Percentiles rank a stretch among this genome's conserved stretches.
Evolutionary conservation across 73 alveolate genomes (phyloP).

Genomic region (Uronychia setigera): DNA sequence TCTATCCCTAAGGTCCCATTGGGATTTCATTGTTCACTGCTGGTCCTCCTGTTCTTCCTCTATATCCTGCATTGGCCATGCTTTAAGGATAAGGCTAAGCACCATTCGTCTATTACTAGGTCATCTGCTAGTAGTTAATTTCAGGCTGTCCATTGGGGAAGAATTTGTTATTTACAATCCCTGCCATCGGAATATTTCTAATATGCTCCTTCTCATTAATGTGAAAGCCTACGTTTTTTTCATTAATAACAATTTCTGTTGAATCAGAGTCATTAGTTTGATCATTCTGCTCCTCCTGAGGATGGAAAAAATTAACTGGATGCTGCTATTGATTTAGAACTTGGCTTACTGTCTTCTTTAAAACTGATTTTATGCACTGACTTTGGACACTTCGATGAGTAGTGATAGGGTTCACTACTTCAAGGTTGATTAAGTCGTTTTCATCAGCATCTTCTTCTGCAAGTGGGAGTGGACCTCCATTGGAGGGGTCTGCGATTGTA

Average conservation of each 20-base stretch:
- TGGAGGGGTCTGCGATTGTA: constrained; percentile 10
- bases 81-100: too few species aligned
- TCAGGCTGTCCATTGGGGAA: too few species aligned
- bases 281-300: background rate
- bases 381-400: background rate
- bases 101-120: too few species aligned
- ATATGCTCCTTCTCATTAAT: background rate
- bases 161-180: background rate
- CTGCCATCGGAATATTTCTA: background rate
- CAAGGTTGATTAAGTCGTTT: background rate
- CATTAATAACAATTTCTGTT: background rate
- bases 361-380: background rate
- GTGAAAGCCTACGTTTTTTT: background rate
- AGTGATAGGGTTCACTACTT: background rate
- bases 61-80: background rate
- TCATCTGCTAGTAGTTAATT: too few species aligned
- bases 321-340: background rate
- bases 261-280: background rate
- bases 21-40: background rate
- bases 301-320: background rate
- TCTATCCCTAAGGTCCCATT: background rate
- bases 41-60: background rate
- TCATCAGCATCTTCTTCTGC: constrained; percentile 5
- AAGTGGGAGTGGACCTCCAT: constrained; percentile 10
- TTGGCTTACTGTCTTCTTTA: background rate